Evolutionary conservation across 2,329 filamentous ascomycete species (phyloP).

Genomic region (Nemania bipapillata): DNA sequence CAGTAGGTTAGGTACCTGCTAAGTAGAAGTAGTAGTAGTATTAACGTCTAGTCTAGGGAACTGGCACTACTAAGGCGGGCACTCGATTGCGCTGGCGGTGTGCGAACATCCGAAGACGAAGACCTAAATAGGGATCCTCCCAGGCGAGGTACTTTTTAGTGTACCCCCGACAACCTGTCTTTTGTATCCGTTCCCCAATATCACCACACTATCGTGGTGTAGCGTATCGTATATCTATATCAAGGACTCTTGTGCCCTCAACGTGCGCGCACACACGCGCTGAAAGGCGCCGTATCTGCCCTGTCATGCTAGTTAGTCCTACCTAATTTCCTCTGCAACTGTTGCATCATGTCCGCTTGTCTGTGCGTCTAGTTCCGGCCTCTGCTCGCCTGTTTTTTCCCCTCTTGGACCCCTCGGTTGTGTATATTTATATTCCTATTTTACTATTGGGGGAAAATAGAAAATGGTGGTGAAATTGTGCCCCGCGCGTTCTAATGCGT

Average conservation of each 20-base stretch:
- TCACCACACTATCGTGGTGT: background rate
- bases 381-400: constrained; percentile 26
- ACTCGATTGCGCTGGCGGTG: background rate
- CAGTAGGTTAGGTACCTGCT: too few relatives aligned
- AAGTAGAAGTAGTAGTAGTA: too few relatives aligned
- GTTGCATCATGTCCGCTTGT: constrained; percentile 10
- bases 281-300: constrained; percentile 13
- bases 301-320: constrained; percentile 25
- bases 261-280: background rate
- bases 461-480: background rate
- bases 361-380: background rate
- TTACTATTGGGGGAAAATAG: background rate
- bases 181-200: background rate
- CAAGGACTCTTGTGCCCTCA: constrained; percentile 23
- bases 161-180: background rate
- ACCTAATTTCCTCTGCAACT: constrained; percentile 11
- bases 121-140: background rate
- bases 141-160: background rate
- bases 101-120: background rate
- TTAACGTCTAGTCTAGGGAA: too few relatives aligned
- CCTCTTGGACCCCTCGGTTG: background rate
- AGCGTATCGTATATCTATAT: constrained; percentile 7
- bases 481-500: background rate
- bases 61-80: too few relatives aligned
- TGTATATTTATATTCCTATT: background rate